Conservation (phyloP, 139 green algal genomes). For the Ettlia oleoabundans region DNA sequence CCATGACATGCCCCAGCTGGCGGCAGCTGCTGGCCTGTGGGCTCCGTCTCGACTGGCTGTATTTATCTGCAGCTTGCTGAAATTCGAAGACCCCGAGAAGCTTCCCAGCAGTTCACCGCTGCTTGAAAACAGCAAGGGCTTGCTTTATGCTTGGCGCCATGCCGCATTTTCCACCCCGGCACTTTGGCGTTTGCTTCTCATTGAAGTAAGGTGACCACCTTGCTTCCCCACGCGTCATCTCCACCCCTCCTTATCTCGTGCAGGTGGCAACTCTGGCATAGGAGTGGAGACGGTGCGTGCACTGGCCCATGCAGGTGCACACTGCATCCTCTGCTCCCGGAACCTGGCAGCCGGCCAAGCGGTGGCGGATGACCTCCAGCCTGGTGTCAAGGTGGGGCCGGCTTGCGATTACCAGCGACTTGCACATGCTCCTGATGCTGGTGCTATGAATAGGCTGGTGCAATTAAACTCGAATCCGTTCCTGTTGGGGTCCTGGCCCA, state of each 20-base stretch:
- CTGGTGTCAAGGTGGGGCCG: slow-evolving; percentile 21
- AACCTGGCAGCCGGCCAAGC: slow-evolving; percentile 28
- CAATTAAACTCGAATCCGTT: no score
- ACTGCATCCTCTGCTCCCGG: slow-evolving; percentile 29
- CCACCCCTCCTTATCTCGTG: not conserved
- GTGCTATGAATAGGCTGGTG: no score
- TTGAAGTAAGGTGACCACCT: not conserved
- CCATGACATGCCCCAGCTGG: no score
- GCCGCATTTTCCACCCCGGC: not conserved
- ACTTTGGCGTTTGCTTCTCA: not conserved
- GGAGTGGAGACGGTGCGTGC: slow-evolving; percentile 40
- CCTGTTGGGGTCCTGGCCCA: no score
- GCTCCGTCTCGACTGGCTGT: no score
- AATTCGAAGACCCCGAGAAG: no score
- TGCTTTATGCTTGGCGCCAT: not conserved
- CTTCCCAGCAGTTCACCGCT: no score
- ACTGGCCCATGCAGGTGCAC: slow-evolving; percentile 26
- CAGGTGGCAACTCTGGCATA: slow-evolving; percentile 23
- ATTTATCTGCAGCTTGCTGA: no score
- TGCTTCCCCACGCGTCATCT: no score
- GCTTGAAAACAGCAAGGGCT: not conserved
- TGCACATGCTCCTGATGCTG: no score
- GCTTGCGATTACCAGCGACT: no score
- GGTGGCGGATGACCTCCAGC: slow-evolving; percentile 23
- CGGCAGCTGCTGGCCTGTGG: no score